A percentile compares a stretch with the other conserved stretches of the same genome.
Evolutionary conservation across 495 filamentous ascomycete genomes (phyloP).

Genomic region (Polyplosphaeria fusca): DNA sequence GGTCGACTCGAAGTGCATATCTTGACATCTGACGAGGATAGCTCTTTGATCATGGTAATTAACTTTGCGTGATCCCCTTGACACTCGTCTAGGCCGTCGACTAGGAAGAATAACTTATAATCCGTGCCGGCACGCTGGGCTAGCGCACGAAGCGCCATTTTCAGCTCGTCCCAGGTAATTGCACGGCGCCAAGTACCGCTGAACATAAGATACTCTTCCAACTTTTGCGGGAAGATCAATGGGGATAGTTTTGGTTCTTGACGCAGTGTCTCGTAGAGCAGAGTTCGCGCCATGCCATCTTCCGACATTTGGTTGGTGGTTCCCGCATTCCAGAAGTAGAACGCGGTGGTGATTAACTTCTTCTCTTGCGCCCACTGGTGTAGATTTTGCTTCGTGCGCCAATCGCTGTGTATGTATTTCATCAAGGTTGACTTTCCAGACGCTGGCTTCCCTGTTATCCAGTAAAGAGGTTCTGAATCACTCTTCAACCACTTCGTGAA

Average conservation of each 20-base stretch:
- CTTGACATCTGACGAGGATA: neutral
- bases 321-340: neutral
- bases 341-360: neutral
- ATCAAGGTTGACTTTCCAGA: neutral
- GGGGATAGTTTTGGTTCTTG: neutral
- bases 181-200: neutral
- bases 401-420: neutral
- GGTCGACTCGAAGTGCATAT: conserved; percentile 4
- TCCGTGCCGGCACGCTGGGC: neutral
- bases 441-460: neutral
- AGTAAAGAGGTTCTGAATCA: conserved; percentile 9
- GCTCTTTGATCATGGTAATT: neutral
- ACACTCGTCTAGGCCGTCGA: conserved; percentile 11
- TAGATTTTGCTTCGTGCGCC: neutral
- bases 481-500: conserved; percentile 7
- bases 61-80: neutral
- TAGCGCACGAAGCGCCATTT: neutral
- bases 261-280: neutral
- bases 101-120: neutral
- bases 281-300: neutral
- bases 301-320: neutral
- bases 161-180: neutral
- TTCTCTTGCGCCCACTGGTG: neutral
- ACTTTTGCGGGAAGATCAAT: neutral
- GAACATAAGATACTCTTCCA: neutral